Evolutionary conservation across 225 moss, liverwort and hornwort genomes (phyloP), one percentile per base, ranked within the genome.

Genomic region (Straminergon stramineum): DNA sequence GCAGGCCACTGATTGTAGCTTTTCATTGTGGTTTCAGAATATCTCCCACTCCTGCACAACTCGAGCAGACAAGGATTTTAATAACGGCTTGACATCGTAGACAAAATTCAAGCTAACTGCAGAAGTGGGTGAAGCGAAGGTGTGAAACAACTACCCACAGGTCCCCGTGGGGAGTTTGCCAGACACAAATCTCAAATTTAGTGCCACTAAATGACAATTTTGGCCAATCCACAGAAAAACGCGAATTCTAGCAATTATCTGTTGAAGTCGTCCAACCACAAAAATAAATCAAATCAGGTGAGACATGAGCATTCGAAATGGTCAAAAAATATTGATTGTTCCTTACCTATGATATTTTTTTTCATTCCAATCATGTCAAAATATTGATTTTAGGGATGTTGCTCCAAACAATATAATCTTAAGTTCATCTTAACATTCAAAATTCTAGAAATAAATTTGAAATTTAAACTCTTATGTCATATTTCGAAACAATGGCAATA

Each of bases 1-100:
- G 67, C 91, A 62, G 94, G 94, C 94, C 94, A 94, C 64, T 92
- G 93, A 81, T 94, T 94, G 84, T 90, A 88, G 84, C 89, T 63
- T 77, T 92, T 93, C 88, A 71, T 5, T 3, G 86, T 94, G 73
- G 79, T 73, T 83, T 94, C 32, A 13, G 94, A 94, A 83, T 90
- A 91, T 87, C 57, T 90, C 64, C 92, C 88, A 79, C 88, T 91
- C 87, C 94, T 94, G 85, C 57, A 78, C 35, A 78, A 78, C 89
- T 69, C 20, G 35, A 62, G 77, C 60, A 85, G 9, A 75, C 64
- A 5, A 86, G 43, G 48, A 43, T 51, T 76, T 34, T 12, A 21
- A 56, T 52, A 62, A 57, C 34, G 64, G 5, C 14, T 83, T 24
- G 41, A 43, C 11, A 87, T 85, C 11, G 14, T 34, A 55, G 53